A percentile compares a stretch with the other conserved stretches of the same genome.
Conservation (phyloP, 2,329 filamentous ascomycete genomes). For the Neocatenulostroma microsporum region DNA sequence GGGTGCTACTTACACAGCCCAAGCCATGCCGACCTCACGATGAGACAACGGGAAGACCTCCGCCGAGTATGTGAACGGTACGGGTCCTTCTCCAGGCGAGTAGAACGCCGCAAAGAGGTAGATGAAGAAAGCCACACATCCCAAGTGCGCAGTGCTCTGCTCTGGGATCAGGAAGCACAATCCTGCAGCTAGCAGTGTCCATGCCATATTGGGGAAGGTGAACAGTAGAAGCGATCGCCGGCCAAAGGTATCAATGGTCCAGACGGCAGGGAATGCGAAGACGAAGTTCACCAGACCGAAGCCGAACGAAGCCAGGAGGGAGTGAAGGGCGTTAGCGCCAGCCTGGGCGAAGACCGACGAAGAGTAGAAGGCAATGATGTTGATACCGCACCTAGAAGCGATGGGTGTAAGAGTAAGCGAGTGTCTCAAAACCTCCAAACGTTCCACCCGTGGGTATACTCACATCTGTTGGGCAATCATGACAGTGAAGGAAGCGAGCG, state of each 20-base stretch:
- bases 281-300: slow-evolving; percentile 41
- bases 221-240: slow-evolving; percentile 28
- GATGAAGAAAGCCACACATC: slow-evolving; percentile 22
- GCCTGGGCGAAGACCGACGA: slow-evolving; percentile 30
- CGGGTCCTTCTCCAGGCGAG: slow-evolving; percentile 22
- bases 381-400: slow-evolving; percentile 7
- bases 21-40: slow-evolving; percentile 20
- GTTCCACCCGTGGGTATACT: not conserved
- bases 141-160: slow-evolving; percentile 7
- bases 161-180: slow-evolving; percentile 33
- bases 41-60: slow-evolving; percentile 29
- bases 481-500: slow-evolving; percentile 18
- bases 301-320: slow-evolving; percentile 35
- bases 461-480: slow-evolving; percentile 30
- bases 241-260: slow-evolving; percentile 32
- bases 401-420: too few relatives aligned
- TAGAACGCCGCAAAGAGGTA: slow-evolving; percentile 24
- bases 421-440: too few relatives aligned
- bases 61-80: slow-evolving; percentile 27
- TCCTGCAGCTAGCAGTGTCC: slow-evolving; percentile 44
- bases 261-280: slow-evolving; percentile 34
- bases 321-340: slow-evolving; percentile 28
- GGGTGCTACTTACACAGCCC: too few relatives aligned
- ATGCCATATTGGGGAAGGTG: slow-evolving; percentile 41
- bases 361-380: slow-evolving; percentile 27